Base-by-base conservation (phyloP, 2,329 filamentous ascomycete genomes). In the Aspergillus intermedius region DNA sequence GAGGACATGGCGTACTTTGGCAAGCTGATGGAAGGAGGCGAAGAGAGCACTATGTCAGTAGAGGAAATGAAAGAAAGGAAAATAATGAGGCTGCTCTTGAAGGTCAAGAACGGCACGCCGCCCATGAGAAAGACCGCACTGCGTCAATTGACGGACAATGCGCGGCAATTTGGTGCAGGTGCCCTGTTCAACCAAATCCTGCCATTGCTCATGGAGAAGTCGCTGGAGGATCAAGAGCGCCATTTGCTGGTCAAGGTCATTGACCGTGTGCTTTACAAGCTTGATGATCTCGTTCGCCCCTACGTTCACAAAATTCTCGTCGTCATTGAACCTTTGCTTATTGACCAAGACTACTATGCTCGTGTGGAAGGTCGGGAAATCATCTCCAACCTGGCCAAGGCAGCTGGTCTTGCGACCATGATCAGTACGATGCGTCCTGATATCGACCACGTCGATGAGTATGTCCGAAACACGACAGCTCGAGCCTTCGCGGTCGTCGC, bases 1-100 rank as follows among this genome's bases (percentile, higher is more conserved):
- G 93, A 98, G 68, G 93, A 98, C 69, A 96, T 97, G 90, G 85
- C 88, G 35, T 98, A 98, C 72, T 98, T 98, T 63, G 91, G 91
- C 50, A 97, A 98, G 75, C 81, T 98, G 37, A 91, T 95, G 19
- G 93, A 98, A 64, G 90, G 88, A 34, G 87, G 86, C 22, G 90
- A 97, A 59, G 93, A 98, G 72, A 94, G 91, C 60, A 79, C 83
- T 19, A 81, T 98, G 72, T 91, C 85, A 17, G 90, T 98, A 8
- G 93, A 98, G 44, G 91, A 98, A 63, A 74, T 98, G 46, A 97
- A 98, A 71, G 91, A 98, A 72, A 82, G 93, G 53, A 98, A 98
- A 74, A 98, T 98, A 64, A 97, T 98, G 93, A 81, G 93, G 57
- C 74, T 98, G 48, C 77, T 98, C 42, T 79, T 98, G 49, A 98